Base-by-base conservation (phyloP, 371 early-diverging fungal genomes). In the Mortierella sp. region DNA sequence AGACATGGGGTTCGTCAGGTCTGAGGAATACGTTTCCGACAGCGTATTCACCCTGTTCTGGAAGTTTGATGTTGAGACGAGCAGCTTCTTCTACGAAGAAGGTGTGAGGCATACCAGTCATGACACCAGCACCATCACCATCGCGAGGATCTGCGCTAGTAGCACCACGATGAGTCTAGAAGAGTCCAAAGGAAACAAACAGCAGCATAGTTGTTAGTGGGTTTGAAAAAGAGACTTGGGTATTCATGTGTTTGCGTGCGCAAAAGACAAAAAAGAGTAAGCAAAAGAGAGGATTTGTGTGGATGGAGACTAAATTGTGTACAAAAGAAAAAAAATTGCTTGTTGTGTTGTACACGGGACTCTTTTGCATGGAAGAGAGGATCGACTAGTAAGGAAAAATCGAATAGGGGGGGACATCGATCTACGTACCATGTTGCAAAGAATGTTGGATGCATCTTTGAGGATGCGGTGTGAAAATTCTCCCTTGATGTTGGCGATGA, bases 1-100 rank as follows among this genome's bases (percentile, higher is more conserved):
- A 80, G 28, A 88, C 83, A 20, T 90, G 88, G n/a, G 74, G 84
- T 45, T 85, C 87, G 40, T 90, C 90, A 9, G 91, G 89, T 78
- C 94, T 91, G 85, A 97, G 86, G 83, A 95, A 98, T 11, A 97
- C 74, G 78, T 98, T 98, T 73, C 99, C 99, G 28, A 94, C 94
- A 28, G 99, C 97, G 78, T 97, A 98, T 60, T 94, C 91, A 26
- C 96, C 96, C 51, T 89, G 88, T 0, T 86, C 86, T 30, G 97
- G 97, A 49, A 96, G 88, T 1, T 73, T 71, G 66, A 95, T 83
- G 43, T 88, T 88, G 37, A 91, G 86, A 18, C 87, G 86, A 24
- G 85, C 73, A 55, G 88, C 86, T 68, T 92, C 94, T 63, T 88
- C 87, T 43, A 87, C 84, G 77, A 98, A 91, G 83, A 97, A 92